Evolutionary conservation across 148 eudicot species (phyloP).

Genomic region (Tetragonia tetragonoides): DNA sequence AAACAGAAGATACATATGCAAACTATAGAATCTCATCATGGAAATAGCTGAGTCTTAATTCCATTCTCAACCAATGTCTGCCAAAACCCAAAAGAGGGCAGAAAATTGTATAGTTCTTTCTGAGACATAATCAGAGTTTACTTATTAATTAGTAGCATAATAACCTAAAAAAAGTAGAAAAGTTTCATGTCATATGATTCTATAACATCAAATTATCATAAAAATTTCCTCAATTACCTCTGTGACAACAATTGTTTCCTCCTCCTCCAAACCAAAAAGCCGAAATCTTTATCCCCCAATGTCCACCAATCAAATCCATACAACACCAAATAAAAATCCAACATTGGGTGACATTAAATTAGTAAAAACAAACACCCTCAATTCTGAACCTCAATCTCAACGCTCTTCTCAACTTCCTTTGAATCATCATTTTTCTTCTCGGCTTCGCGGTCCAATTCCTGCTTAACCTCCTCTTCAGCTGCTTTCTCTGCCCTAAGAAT

Average conservation of each 20-base stretch:
- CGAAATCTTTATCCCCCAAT: neutral
- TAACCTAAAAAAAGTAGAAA: neutral
- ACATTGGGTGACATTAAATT: constrained; percentile 1
- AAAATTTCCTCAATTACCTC: constrained; percentile 22
- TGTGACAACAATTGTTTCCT: constrained; percentile 1
- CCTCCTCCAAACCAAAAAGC: constrained; percentile 7
- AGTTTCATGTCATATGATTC: constrained; percentile 10
- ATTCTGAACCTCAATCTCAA: constrained; percentile 22
- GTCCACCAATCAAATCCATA: neutral
- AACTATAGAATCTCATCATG: neutral
- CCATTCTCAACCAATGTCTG: constrained; percentile 14
- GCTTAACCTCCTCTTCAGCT: constrained; percentile 37
- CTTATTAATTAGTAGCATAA: constrained; percentile 26
- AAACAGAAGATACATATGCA: constrained; percentile 6
- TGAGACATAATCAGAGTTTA: constrained; percentile 11
- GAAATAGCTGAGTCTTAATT: constrained; percentile 7
- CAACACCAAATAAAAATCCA: neutral
- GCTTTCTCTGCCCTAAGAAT: constrained; percentile 51
- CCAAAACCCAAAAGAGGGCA: constrained; percentile 8
- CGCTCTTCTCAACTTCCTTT: constrained; percentile 21
- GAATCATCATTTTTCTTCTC: constrained; percentile 21
- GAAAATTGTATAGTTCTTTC: neutral
- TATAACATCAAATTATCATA: constrained; percentile 9
- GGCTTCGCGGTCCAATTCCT: constrained; percentile 33
- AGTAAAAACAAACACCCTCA: neutral